Conservation (phyloP, 1,284 basidiomycete genomes). For the Coniophora puteana region DNA sequence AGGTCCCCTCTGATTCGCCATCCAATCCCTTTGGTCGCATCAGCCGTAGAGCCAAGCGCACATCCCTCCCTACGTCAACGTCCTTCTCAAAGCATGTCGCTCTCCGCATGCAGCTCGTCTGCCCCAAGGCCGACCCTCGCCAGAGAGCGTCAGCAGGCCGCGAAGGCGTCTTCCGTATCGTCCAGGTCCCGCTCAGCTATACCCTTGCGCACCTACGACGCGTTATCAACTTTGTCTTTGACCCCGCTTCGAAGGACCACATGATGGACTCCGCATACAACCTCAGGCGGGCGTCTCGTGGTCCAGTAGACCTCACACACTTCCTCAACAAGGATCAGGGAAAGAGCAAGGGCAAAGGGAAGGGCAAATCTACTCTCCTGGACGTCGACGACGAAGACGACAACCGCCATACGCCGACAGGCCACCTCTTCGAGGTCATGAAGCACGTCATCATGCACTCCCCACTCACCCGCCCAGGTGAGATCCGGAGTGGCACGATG, state of each 20-base stretch:
- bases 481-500: slow-evolving; percentile 48
- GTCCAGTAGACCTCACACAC: too few species aligned
- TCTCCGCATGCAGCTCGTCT: slow-evolving; percentile 62
- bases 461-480: slow-evolving; percentile 39
- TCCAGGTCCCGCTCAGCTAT: slow-evolving; percentile 67
- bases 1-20: slow-evolving; percentile 45
- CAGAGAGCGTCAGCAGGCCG: slow-evolving; percentile 17
- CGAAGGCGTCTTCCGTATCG: slow-evolving; percentile 57
- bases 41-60: slow-evolving; percentile 27
- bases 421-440: slow-evolving; percentile 60
- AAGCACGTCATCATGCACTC: slow-evolving; percentile 39
- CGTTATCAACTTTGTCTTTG: slow-evolving; percentile 62
- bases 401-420: slow-evolving; percentile 16
- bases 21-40: slow-evolving; percentile 53
- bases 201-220: slow-evolving; percentile 63
- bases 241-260: slow-evolving; percentile 21
- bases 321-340: too few species aligned
- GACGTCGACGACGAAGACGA: too few species aligned
- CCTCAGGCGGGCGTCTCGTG: slow-evolving; percentile 14
- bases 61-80: slow-evolving; percentile 43
- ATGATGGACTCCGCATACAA: slow-evolving; percentile 17
- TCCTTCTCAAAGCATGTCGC: slow-evolving; percentile 52
- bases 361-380: slow-evolving; percentile 18
- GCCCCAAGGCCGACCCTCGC: slow-evolving; percentile 20
- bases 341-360: slow-evolving; percentile 11